A percentile compares a stretch with the other conserved stretches of the same genome.
Conservation (phyloP, 331 rosid genomes). For the Malus hybrid region DNA sequence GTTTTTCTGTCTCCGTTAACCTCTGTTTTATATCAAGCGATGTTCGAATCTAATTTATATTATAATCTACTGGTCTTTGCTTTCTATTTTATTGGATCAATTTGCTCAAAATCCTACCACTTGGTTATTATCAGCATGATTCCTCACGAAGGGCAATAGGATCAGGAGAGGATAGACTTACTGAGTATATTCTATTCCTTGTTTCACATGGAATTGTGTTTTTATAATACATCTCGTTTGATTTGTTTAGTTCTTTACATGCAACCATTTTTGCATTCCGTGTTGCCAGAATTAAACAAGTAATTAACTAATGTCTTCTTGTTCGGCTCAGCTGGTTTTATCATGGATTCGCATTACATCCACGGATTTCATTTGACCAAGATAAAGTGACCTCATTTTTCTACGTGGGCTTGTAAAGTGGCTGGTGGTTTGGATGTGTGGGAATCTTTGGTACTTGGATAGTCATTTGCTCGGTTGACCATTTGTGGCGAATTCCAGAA, state of each 20-base stretch:
- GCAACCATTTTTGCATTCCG: constrained; percentile 34
- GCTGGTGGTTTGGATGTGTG: constrained; percentile 24
- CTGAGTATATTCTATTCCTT: constrained; percentile 36
- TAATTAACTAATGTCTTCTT: constrained; percentile 30
- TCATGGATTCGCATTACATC: constrained; percentile 21
- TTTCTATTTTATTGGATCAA: constrained; percentile 2
- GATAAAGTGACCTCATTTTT: constrained; percentile 26
- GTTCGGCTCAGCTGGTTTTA: constrained; percentile 49
- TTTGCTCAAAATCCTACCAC: constrained; percentile 16
- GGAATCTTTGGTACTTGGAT: constrained; percentile 28
- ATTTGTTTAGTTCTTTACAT: constrained; percentile 14
- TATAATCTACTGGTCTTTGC: neutral
- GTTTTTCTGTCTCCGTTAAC: constrained; percentile 10
- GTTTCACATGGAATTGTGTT: constrained; percentile 31
- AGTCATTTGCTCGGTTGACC: constrained; percentile 32
- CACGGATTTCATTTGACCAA: constrained; percentile 34
- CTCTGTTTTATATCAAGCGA: neutral
- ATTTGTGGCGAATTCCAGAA: constrained; percentile 24
- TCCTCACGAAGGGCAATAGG: constrained; percentile 28
- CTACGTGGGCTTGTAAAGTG: constrained; percentile 29
- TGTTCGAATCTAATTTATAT: neutral
- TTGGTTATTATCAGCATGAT: constrained; percentile 35
- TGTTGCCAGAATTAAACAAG: constrained; percentile 30
- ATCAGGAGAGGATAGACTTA: constrained; percentile 22
- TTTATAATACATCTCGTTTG: constrained; percentile 22